Evolutionary conservation across 177 flowering plant genomes (phyloP), one percentile per base, ranked within the genome.

Genomic region (Vitis hybrid): DNA sequence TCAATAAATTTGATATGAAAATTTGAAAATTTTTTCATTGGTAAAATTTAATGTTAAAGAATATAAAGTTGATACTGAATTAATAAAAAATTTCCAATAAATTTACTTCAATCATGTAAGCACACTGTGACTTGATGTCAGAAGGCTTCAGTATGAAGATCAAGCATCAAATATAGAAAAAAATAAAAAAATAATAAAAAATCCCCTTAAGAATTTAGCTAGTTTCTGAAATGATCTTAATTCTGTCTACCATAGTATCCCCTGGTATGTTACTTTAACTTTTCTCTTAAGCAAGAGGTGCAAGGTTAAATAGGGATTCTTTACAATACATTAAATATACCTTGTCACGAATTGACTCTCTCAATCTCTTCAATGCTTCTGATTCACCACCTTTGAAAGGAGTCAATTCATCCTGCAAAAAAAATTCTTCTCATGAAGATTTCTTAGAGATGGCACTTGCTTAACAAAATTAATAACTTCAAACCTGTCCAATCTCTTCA

Each of bases 301-400:
- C 45, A 39, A 39, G 8, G 45, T 39, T 7, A 39, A 39, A 39
- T 39, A 39, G 6, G 45, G 62, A 17, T 59, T 14, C 11, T 21
- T n/a, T 3, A 54, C n/a, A 48, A 32, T 21, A 54, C 52, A 67
- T 2, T 65, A 39, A 5, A 39, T 39, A 68, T 71, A 94, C 97
- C 94, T 89, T 81, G 74, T 92, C 73, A 39, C 64, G 71, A 4
- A 91, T 78, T 19, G 91, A 80, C 69, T 84, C 85, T 70, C 57
- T 79, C 83, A 94, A 69, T 76, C 92, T 89, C 82, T 81, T 90
- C 72, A 92, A 74, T 39, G 93, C 95, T 83, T 90, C 92, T 56
- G 92, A 74, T 82, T 94, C 99, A 68, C 99, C 99, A 18, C 99
- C 97, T 77, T 72, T 86, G 69, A 92, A 91, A 64, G 92, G 97